These are phyloP conservation scores for Cubamyces sp. DNA, from an alignment of 768 basidiomycete genomes.

Conservation along the genomic window DNA sequence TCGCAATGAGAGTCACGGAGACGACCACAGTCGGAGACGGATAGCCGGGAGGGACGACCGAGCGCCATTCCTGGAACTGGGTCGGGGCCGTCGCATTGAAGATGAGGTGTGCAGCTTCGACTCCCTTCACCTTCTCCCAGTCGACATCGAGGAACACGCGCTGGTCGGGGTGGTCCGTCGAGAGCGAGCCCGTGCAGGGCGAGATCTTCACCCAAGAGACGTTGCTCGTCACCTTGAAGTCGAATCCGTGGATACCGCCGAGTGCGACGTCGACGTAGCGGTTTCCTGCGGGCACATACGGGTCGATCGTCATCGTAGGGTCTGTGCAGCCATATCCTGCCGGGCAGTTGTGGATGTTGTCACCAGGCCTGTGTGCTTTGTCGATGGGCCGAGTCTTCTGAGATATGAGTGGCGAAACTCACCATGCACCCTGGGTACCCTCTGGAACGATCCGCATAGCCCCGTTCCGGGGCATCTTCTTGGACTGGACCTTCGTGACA, in stretches of 20 bases:
- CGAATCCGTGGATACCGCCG: conserved; percentile 61
- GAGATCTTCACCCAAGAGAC: conserved; percentile 58
- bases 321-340: conserved; percentile 49
- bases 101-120: conserved; percentile 44
- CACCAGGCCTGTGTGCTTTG: conserved; percentile 57
- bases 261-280: conserved; percentile 65
- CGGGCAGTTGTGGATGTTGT: conserved; percentile 63
- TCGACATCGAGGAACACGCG: conserved; percentile 62
- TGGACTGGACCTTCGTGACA: conserved; percentile 53
- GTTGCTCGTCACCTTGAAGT: conserved; percentile 53
- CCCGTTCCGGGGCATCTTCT: conserved; percentile 62
- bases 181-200: conserved; percentile 51
- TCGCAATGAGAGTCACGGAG: conserved; percentile 36
- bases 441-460: conserved; percentile 67
- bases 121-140: conserved; percentile 52
- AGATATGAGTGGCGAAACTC: conserved; percentile 4
- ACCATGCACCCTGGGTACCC: conserved; percentile 65
- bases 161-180: conserved; percentile 49
- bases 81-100: conserved; percentile 50
- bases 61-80: conserved; percentile 34
- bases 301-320: conserved; percentile 56
- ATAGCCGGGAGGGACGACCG: background rate
- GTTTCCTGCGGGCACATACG: conserved; percentile 56
- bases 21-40: conserved; percentile 9
- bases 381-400: background rate